These are phyloP conservation scores for Aspergillus nanangensis DNA, from an alignment of 495 filamentous ascomycete genomes.

Conservation along the genomic window DNA sequence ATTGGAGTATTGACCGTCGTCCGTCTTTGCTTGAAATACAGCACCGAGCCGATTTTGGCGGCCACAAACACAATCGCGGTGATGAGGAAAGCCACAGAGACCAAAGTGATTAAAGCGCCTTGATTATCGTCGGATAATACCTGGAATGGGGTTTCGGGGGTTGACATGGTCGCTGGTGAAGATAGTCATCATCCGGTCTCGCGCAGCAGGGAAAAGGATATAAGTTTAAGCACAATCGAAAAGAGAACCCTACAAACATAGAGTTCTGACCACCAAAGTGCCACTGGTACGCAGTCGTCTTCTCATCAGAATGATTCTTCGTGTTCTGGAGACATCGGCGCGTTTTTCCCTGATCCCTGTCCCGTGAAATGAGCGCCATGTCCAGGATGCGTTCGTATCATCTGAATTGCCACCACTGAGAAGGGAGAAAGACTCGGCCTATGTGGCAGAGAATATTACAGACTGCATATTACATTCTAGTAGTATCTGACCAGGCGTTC, in stretches of 20 bases:
- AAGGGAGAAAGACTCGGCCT: too few relatives aligned
- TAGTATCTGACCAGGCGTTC: too few relatives aligned
- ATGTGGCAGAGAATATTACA: too few relatives aligned
- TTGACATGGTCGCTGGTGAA: conserved; percentile 11
- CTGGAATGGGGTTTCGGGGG: conserved; percentile 13
- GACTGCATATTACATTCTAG: too few relatives aligned
- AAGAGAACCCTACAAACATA: background rate
- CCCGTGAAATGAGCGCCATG: too few relatives aligned
- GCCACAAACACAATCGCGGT: conserved; percentile 21
- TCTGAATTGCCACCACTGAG: background rate
- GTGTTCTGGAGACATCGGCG: background rate
- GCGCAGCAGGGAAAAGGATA: background rate
- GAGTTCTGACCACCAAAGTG: too few relatives aligned
- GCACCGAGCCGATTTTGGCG: conserved; percentile 17
- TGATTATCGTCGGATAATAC: conserved; percentile 16
- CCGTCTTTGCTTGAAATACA: conserved; percentile 27
- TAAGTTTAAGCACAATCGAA: background rate
- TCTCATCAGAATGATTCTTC: too few relatives aligned
- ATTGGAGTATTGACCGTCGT: conserved; percentile 23
- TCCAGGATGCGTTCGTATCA: background rate
- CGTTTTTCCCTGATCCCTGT: background rate
- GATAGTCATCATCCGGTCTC: conserved; percentile 5
- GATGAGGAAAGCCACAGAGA: conserved; percentile 20
- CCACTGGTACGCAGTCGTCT: too few relatives aligned
- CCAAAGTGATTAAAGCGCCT: conserved; percentile 17